A percentile compares a stretch with the other conserved stretches of the same genome.
Conservation (phyloP, 1,284 basidiomycete species). For the Cryptococcus depauperatus region DNA sequence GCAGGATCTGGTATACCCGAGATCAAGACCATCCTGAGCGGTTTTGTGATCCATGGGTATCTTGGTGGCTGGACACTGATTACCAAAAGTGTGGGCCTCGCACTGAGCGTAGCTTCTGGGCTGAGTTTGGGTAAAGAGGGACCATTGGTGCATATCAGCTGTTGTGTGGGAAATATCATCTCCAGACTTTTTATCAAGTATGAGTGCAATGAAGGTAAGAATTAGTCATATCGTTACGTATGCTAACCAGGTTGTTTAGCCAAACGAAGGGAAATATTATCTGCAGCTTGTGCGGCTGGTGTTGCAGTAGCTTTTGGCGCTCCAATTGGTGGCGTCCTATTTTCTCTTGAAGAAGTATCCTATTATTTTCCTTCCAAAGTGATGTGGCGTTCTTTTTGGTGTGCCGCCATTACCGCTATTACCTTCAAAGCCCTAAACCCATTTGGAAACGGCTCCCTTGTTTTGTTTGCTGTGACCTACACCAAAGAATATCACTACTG, state of each 20-base stretch:
- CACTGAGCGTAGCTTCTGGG: constrained; percentile 84
- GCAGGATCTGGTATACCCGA: constrained; percentile 95
- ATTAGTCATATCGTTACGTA: too few relatives aligned
- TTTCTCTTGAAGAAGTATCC: constrained; percentile 87
- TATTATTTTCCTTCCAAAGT: constrained; percentile 92
- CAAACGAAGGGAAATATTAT: constrained; percentile 83
- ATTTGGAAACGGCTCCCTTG: constrained; percentile 57
- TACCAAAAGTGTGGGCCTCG: constrained; percentile 83
- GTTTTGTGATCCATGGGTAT: constrained; percentile 96
- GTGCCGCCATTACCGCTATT: constrained; percentile 86
- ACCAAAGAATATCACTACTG: constrained; percentile 44
- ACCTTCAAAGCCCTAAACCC: constrained; percentile 84
- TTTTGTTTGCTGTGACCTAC: constrained; percentile 44
- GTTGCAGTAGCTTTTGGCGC: constrained; percentile 73
- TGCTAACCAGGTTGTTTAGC: constrained; percentile 49
- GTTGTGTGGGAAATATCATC: constrained; percentile 89
- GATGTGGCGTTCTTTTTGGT: constrained; percentile 85
- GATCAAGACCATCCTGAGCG: constrained; percentile 88
- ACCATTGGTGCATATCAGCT: constrained; percentile 92
- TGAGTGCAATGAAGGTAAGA: constrained; percentile 78
- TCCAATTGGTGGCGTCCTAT: constrained; percentile 85
- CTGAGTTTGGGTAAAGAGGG: constrained; percentile 88
- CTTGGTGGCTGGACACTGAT: constrained; percentile 81
- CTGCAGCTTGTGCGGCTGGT: constrained; percentile 71
- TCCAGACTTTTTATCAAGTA: constrained; percentile 81